Evolutionary conservation across 345 rosid genomes (phyloP).

Genomic region (Reutealis trisperma): DNA sequence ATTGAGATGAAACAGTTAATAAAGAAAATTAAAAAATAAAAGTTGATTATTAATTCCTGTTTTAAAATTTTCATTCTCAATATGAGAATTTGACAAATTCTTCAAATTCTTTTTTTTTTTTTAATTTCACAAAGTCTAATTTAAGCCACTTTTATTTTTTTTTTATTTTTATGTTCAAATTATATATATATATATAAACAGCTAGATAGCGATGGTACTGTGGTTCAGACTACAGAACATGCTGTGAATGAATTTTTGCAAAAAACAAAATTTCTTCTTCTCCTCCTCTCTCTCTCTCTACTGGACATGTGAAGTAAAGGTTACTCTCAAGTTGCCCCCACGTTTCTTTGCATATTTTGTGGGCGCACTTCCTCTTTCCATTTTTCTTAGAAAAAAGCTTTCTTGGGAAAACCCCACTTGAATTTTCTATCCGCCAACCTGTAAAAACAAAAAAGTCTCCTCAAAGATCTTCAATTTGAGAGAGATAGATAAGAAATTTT

Average conservation of each 20-base stretch:
- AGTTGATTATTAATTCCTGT: too few relatives aligned
- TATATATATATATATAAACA: background rate
- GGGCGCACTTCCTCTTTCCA: slow-evolving; percentile 29
- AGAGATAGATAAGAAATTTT: slow-evolving; percentile 15
- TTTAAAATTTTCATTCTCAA: too few relatives aligned
- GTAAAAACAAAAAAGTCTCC: background rate
- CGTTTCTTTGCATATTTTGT: slow-evolving; percentile 62
- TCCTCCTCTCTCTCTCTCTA: slow-evolving; percentile 16
- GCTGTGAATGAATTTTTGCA: background rate
- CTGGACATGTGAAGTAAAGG: slow-evolving; percentile 39
- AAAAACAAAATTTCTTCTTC: background rate
- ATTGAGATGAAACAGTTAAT: too few relatives aligned
- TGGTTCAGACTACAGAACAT: slow-evolving; percentile 14
- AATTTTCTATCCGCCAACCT: slow-evolving; percentile 19
- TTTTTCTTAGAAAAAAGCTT: slow-evolving; percentile 13
- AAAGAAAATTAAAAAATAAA: too few relatives aligned
- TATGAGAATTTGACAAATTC: background rate
- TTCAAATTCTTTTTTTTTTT: too few relatives aligned
- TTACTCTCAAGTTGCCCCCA: slow-evolving; percentile 63
- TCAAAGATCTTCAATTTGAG: slow-evolving; percentile 8
- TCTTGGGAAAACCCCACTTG: slow-evolving; percentile 7
- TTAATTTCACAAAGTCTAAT: background rate
- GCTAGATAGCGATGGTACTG: slow-evolving; percentile 5
- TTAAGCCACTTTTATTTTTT: too few relatives aligned
- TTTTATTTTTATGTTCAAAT: too few relatives aligned